Base-by-base conservation (phyloP, 371 early-diverging fungal genomes). In the Entomophthora muscae region DNA sequence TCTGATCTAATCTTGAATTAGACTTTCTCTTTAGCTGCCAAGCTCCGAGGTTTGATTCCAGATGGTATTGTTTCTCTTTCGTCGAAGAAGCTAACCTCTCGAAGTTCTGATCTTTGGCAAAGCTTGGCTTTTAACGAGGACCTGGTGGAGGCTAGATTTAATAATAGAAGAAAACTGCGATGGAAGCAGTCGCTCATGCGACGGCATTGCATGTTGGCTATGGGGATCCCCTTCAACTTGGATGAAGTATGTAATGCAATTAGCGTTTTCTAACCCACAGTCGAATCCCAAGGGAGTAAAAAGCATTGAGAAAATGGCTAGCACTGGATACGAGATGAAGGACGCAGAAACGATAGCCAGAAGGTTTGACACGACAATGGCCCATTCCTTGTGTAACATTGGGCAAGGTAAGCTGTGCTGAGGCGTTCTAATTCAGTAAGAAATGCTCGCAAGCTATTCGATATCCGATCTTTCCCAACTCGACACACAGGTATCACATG, bases 321-420 rank as follows among this genome's bases (percentile, higher is more conserved):
- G 33, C 5, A 33, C 12, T 17, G 61, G 61, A 17, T 61, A 61
- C 27, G 42, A 61, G 3, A 2, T 22, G n/a, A n/a, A 61, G 22
- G 61, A 61, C 31, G 31, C 31, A 10, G 61, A 61, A 24, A 61
- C 42, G 13, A 61, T 30, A 32, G 61, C 61, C 7, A 30, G 27
- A n/a, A 30, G 61, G 26, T 42, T 61, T n/a, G 61, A 61, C 31
- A 51, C 61, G n/a, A 61, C 61, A 23, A 32, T 61, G 33, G 31
- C 61, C 17, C 23, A 33, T n/a, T 23, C 61, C 7, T 32, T 61
- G 7, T 61, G 33, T 24, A 61, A 61, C 27, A 21, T 61, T 17
- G 22, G 22, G 21, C 61, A 23, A 61, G 61, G 61, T 61, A 33
- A 21, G n/a, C 31, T 61, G 10, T 21, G 1, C 42, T 17, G 5